Percentiles rank a stretch among this genome's conserved stretches.
Evolutionary conservation across 495 filamentous ascomycete species (phyloP).

Genomic region (Baudoinia panamericana): DNA sequence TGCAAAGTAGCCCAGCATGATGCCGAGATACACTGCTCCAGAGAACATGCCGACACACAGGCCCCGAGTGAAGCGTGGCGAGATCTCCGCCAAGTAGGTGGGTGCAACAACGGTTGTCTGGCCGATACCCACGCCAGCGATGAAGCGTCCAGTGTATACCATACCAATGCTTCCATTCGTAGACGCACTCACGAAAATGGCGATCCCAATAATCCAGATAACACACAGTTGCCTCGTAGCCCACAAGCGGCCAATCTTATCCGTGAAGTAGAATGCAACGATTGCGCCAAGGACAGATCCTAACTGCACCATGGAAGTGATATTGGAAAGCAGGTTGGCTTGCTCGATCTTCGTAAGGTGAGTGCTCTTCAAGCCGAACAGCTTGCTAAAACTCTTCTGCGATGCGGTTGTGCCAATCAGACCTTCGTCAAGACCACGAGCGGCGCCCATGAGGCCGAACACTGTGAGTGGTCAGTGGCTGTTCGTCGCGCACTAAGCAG

Average conservation of each 20-base stretch:
- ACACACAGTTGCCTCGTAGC: conserved; percentile 47
- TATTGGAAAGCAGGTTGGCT: conserved; percentile 36
- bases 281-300: conserved; percentile 56
- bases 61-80: conserved; percentile 3
- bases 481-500: not conserved
- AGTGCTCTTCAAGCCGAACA: conserved; percentile 41
- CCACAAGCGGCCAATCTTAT: conserved; percentile 37
- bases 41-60: conserved; percentile 39
- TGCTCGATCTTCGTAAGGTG: conserved; percentile 28
- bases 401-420: conserved; percentile 55
- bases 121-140: conserved; percentile 17
- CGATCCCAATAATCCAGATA: conserved; percentile 28
- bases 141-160: conserved; percentile 15
- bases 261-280: conserved; percentile 49
- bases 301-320: conserved; percentile 52
- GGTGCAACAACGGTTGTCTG: conserved; percentile 9
- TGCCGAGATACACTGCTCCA: conserved; percentile 31
- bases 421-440: conserved; percentile 60
- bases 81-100: conserved; percentile 9
- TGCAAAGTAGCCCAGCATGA: conserved; percentile 28
- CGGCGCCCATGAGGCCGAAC: conserved; percentile 53
- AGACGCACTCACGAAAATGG: conserved; percentile 29
- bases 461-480: conserved; percentile 2
- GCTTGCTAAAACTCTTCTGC: conserved; percentile 46
- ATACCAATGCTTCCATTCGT: conserved; percentile 8